Evolutionary conservation across 331 rosid species (phyloP).

Genomic region (Arachis monticola): DNA sequence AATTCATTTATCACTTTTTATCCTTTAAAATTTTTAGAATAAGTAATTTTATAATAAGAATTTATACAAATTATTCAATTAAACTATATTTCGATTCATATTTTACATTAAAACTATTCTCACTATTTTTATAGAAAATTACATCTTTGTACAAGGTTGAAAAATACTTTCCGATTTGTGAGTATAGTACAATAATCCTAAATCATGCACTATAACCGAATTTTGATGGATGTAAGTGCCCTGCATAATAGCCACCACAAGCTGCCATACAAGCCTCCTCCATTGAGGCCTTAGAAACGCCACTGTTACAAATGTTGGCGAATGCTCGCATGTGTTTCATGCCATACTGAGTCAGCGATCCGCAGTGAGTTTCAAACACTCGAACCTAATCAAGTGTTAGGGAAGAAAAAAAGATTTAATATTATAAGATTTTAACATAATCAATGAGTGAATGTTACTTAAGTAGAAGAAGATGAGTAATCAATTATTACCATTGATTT

Average conservation of each 20-base stretch:
- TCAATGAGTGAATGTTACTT: too few species aligned
- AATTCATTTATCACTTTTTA: too few species aligned
- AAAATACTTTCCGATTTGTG: background rate
- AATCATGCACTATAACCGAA: constrained; percentile 73
- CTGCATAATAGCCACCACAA: constrained; percentile 54
- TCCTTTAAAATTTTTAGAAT: too few species aligned
- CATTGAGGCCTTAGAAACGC: constrained; percentile 47
- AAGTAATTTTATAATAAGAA: too few species aligned
- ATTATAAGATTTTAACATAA: too few species aligned
- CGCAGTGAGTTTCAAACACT: constrained; percentile 72
- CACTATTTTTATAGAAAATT: too few species aligned
- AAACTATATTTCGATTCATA: too few species aligned
- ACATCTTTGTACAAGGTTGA: too few species aligned
- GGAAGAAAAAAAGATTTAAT: too few species aligned
- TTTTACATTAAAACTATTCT: too few species aligned
- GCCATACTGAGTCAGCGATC: constrained; percentile 86
- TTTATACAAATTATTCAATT: too few species aligned
- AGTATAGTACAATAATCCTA: background rate
- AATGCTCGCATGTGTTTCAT: constrained; percentile 94
- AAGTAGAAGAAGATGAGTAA: background rate
- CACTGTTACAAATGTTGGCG: constrained; percentile 79
- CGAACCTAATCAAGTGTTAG: constrained; percentile 52
- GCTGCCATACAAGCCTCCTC: constrained; percentile 65
- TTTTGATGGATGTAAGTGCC: constrained; percentile 60
- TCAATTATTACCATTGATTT: constrained; percentile 63